Evolutionary conservation across 371 early-diverging fungal species (phyloP), one percentile per base, ranked within the genome.

Genomic region (Aphelidium insulamus): DNA sequence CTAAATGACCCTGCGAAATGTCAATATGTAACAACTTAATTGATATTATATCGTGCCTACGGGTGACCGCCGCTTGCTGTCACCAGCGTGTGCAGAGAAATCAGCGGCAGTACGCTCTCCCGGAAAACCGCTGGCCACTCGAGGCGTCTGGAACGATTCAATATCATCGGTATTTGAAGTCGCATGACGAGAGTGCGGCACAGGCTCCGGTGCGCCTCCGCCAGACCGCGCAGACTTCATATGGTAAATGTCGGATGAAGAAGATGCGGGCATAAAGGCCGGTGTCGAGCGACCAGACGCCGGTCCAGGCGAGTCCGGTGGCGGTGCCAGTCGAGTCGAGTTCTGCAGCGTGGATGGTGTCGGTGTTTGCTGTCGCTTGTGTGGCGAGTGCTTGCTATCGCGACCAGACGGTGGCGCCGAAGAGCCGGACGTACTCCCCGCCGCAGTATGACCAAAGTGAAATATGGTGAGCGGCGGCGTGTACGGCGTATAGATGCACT

Each of bases 401-500:
- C n/a, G n/a, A n/a, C n/a, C n/a, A n/a, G n/a, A n/a, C n/a, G n/a
- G n/a, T n/a, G n/a, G n/a, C n/a, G n/a, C n/a, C n/a, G n/a, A n/a
- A n/a, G n/a, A n/a, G n/a, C n/a, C n/a, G n/a, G n/a, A n/a, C n/a
- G n/a, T n/a, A n/a, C n/a, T n/a, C n/a, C n/a, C n/a, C n/a, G n/a
- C n/a, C n/a, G n/a, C n/a, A n/a, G n/a, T n/a, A n/a, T n/a, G n/a
- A n/a, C n/a, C n/a, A n/a, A n/a, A n/a, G n/a, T n/a, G n/a, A n/a
- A n/a, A n/a, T n/a, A n/a, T n/a, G n/a, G n/a, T n/a, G n/a, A n/a
- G n/a, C n/a, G n/a, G n/a, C n/a, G n/a, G n/a, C n/a, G n/a, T n/a
- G n/a, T n/a, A n/a, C n/a, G 50, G 46, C 32, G 49, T 41, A 39
- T 50, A 51, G n/a, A 40, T 38, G 48, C 62, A 63, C 45, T 66